Percentiles rank a stretch among this genome's conserved stretches.
Evolutionary conservation across 768 basidiomycete genomes (phyloP).

Genomic region (Agaricus subrufescens): DNA sequence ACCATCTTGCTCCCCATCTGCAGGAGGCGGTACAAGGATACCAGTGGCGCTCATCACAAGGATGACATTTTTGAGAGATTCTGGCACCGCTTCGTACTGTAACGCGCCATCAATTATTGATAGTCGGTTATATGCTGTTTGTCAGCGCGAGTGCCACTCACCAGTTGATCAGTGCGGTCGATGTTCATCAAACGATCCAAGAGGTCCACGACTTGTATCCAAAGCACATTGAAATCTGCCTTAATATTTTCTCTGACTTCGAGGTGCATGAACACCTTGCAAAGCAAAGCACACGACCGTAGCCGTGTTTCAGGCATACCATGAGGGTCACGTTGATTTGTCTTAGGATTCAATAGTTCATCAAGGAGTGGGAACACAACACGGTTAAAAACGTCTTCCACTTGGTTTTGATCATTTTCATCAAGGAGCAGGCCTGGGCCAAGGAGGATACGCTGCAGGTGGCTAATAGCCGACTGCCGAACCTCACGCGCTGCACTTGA

Average conservation of each 20-base stretch:
- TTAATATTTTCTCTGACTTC: slow-evolving; percentile 65
- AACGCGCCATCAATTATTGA: background rate
- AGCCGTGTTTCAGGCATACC: slow-evolving; percentile 91
- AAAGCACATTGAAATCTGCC: slow-evolving; percentile 67
- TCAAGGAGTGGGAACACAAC: slow-evolving; percentile 91
- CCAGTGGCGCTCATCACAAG: slow-evolving; percentile 92
- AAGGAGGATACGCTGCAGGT: slow-evolving; percentile 81
- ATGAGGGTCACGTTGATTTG: slow-evolving; percentile 70
- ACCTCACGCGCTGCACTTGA: slow-evolving; percentile 81
- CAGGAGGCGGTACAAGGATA: slow-evolving; percentile 64
- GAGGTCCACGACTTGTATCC: slow-evolving; percentile 87
- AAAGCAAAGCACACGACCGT: slow-evolving; percentile 82
- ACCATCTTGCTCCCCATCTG: slow-evolving; percentile 34
- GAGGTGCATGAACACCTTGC: slow-evolving; percentile 95
- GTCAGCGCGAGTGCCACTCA: slow-evolving; percentile 31
- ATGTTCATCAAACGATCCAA: slow-evolving; percentile 86
- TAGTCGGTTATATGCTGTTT: background rate
- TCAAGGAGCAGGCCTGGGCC: slow-evolving; percentile 66
- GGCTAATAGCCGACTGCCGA: slow-evolving; percentile 72
- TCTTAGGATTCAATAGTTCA: slow-evolving; percentile 82
- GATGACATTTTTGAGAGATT: slow-evolving; percentile 94
- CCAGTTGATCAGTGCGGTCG: slow-evolving; percentile 83
- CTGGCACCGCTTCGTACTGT: slow-evolving; percentile 92
- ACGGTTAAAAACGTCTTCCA: slow-evolving; percentile 83
- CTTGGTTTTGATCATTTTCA: slow-evolving; percentile 52